A percentile compares a stretch with the other conserved stretches of the same genome.
phyloP scores from a whole-genome alignment of 352 stramenopile genomes.

The Globisporangium spinosum region DNA sequence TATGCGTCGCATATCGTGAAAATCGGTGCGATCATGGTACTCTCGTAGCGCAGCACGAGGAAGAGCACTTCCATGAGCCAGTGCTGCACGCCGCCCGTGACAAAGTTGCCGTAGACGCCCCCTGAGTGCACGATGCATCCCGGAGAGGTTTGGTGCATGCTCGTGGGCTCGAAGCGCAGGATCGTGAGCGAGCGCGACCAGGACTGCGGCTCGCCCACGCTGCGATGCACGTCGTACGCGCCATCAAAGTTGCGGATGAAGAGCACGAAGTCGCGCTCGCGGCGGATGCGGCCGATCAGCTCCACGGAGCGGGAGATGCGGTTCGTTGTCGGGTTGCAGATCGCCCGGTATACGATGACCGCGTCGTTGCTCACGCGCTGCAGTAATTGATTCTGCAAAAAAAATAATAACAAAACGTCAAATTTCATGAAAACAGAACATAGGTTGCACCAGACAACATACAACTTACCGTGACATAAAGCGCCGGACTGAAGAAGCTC shows the following conservation, averaged over 20 bases:
- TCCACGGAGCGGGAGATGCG: conserved; percentile 42
- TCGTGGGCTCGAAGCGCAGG: conserved; percentile 40
- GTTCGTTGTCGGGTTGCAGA: conserved; percentile 38
- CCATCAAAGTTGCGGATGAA: conserved; percentile 41
- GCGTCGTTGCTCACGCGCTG: conserved; percentile 43
- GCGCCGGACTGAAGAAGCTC: conserved; percentile 45
- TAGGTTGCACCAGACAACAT: background rate
- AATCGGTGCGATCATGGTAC: conserved; percentile 40
- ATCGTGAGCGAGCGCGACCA: conserved; percentile 46
- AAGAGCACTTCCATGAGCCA: conserved; percentile 62
- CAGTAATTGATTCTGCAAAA: conserved; percentile 35
- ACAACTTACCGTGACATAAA: conserved; percentile 35
- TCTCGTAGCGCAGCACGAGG: conserved; percentile 53
- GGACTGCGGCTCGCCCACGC: conserved; percentile 26
- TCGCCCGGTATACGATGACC: conserved; percentile 48
- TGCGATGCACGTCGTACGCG: conserved; percentile 30
- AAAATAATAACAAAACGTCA: background rate
- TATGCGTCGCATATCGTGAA: conserved; percentile 36
- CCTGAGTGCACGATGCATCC: conserved; percentile 44
- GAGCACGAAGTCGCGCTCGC: conserved; percentile 41
- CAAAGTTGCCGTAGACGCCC: conserved; percentile 40
- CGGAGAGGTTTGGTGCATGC: conserved; percentile 22
- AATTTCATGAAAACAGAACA: background rate
- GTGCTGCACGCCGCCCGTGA: conserved; percentile 35
- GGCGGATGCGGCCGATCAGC: conserved; percentile 40